Base-by-base conservation (phyloP, 2,329 filamentous ascomycete genomes). In the Monosporascus ibericus region DNA sequence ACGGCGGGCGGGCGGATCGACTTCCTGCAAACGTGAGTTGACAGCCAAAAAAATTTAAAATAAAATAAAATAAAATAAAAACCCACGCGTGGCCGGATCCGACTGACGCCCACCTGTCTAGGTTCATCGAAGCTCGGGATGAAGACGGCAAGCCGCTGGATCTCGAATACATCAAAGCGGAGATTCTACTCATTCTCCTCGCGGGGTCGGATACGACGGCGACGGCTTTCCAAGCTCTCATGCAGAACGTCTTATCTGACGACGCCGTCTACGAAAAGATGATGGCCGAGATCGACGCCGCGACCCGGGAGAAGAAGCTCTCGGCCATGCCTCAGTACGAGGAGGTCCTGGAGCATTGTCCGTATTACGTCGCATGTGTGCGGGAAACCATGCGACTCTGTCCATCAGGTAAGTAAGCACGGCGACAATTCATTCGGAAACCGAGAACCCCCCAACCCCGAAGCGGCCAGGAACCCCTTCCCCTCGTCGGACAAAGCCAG, bases 151-250 rank as follows among this genome's bases (percentile, higher is more conserved):
- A 75, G 52, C 74, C 75, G 1, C 64, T 80, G 0, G 69, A 75
- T 27, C 65, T 76, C 49, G 73, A 78, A 5, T 77, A 77, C 56
- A 75, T 80, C 66, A 77, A 75, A 57, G 75, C 77, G 1, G 78
- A 81, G 59, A 72, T 79, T 24, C 65, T 80, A 2, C 69, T 80
- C 0, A 74, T 80, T 3, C 67, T 78, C 17, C 66, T 80, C 7
- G 77, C 78, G 0, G 77, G 77, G 18, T 75, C 76, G 3, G 77
- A 80, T 55, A 80, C 77, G 5, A 79, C 75, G 0, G 76, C 75
- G 1, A 79, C 77, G 2, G 69, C 73, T 3, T 75, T 80, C 60
- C 74, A 77, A 50, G 73, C 72, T 1, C 64, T 79, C 55, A 69
- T 80, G 55, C 61, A 67, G 20, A 71, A 72, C 52, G 61, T 80